A percentile compares a stretch with the other conserved stretches of the same genome.
phyloP scores from a whole-genome alignment of 306 rosid species.

The Urtica urens region DNA sequence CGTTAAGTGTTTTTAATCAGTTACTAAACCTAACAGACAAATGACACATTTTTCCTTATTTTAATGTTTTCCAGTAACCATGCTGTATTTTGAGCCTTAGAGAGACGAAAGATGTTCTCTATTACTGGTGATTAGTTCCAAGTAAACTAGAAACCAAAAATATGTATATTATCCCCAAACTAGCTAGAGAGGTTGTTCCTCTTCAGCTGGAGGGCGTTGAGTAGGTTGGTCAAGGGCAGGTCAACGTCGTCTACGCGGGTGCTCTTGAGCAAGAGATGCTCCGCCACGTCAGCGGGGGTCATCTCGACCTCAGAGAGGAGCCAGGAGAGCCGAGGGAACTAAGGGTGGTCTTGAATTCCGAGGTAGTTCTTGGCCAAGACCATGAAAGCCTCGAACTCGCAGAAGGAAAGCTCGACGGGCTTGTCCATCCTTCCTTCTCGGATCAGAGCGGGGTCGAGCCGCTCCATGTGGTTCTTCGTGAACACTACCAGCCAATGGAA shows the following conservation, averaged over 20 bases:
- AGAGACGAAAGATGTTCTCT: no score
- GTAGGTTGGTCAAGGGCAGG: conserved; percentile 23
- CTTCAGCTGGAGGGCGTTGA: no score
- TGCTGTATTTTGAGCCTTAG: no score
- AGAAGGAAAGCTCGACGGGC: conserved; percentile 57
- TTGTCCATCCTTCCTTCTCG: conserved; percentile 84
- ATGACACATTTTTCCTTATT: no score
- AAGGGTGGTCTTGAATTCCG: conserved; percentile 31
- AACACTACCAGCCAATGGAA: conserved; percentile 63
- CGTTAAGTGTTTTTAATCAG: no score
- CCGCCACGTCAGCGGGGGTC: conserved; percentile 87
- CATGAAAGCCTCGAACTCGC: conserved; percentile 58
- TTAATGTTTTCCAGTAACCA: no score
- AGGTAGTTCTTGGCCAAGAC: conserved; percentile 54
- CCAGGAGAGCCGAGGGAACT: conserved; percentile 23
- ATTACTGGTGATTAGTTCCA: no score
- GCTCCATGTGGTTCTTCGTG: conserved; percentile 70
- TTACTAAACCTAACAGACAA: no score
- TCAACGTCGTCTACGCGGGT: conserved; percentile 21
- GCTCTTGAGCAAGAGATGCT: conserved; percentile 65
- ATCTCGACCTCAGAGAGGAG: conserved; percentile 29
- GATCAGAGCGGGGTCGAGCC: conserved; percentile 72
- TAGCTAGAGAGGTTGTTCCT: no score
- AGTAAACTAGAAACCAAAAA: no score
- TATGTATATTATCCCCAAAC: no score